Conservation (phyloP, 2,329 filamentous ascomycete genomes). For the Ceratocystis harringtonii region DNA sequence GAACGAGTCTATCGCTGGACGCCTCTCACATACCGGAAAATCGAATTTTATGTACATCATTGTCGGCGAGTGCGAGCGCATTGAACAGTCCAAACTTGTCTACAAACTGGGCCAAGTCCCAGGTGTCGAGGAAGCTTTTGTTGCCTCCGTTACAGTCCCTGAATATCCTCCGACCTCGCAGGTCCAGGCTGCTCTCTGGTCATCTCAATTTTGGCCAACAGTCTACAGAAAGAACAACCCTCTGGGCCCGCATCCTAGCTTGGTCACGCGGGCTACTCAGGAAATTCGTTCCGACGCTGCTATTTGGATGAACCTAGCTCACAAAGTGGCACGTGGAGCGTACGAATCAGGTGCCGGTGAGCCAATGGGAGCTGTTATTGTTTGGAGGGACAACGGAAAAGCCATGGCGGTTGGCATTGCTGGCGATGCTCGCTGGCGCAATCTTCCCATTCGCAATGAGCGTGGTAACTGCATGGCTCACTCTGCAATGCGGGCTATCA, state of each 20-base stretch:
- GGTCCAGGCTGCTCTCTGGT: conserved; percentile 61
- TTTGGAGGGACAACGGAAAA: conserved; percentile 43
- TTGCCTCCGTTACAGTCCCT: conserved; percentile 54
- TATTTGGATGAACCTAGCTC: conserved; percentile 53
- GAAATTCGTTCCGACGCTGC: conserved; percentile 50
- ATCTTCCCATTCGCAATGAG: conserved; percentile 31
- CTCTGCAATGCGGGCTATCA: conserved; percentile 62
- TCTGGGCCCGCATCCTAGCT: conserved; percentile 66
- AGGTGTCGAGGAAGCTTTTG: conserved; percentile 38
- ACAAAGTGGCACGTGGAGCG: conserved; percentile 45
- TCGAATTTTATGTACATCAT: conserved; percentile 46
- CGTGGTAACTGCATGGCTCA: conserved; percentile 65
- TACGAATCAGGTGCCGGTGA: conserved; percentile 46
- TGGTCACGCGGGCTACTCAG: conserved; percentile 53
- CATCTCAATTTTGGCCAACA: conserved; percentile 64
- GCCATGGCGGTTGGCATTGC: conserved; percentile 54
- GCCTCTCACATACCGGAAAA: conserved; percentile 44
- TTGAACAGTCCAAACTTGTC: conserved; percentile 32
- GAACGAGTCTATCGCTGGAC: conserved; percentile 39
- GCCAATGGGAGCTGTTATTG: conserved; percentile 57
- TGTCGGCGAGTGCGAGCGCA: conserved; percentile 29
- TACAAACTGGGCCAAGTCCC: conserved; percentile 8
- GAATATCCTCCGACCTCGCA: conserved; percentile 59
- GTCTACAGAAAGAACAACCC: conserved; percentile 80
- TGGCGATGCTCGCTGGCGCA: conserved; percentile 58